phyloP scores from a whole-genome alignment of 1,284 basidiomycete genomes.

The Sparassis latifolia region DNA sequence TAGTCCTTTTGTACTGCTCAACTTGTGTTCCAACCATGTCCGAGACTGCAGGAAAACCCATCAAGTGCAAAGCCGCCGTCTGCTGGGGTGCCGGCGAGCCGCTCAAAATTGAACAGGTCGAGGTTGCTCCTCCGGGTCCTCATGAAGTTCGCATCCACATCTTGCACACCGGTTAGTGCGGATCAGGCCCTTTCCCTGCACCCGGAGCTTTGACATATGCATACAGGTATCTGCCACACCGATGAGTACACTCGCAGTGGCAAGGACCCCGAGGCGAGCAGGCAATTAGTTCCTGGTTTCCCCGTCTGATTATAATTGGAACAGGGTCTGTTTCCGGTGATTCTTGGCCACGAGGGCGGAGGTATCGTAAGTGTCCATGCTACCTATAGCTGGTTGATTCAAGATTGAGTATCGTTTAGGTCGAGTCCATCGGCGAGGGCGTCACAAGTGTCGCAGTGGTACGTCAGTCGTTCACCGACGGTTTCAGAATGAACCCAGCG shows the following conservation, averaged over 20 bases:
- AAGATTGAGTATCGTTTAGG: conserved; percentile 35
- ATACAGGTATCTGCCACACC: conserved; percentile 92
- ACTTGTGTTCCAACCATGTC: conserved; percentile 41
- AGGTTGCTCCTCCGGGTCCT: conserved; percentile 86
- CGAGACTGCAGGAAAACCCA: conserved; percentile 64
- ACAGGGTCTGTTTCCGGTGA: conserved; percentile 89
- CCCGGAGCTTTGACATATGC: neutral
- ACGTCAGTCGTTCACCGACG: conserved; percentile 9
- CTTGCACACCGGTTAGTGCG: conserved; percentile 73
- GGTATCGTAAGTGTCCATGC: conserved; percentile 53
- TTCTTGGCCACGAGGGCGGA: conserved; percentile 90
- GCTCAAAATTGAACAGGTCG: conserved; percentile 86
- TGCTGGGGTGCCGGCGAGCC: conserved; percentile 94
- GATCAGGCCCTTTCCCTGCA: conserved; percentile 2
- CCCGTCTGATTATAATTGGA: neutral
- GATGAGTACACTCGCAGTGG: conserved; percentile 97
- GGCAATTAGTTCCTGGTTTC: no score
- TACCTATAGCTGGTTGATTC: neutral
- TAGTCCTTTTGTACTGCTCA: conserved; percentile 2
- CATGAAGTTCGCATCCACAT: conserved; percentile 94
- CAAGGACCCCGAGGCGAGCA: conserved; percentile 81
- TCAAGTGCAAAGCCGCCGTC: conserved; percentile 92
- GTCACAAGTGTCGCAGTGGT: conserved; percentile 80
- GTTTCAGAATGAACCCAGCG: conserved; percentile 2
- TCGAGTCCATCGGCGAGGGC: conserved; percentile 92